A percentile compares a stretch with the other conserved stretches of the same genome.
Evolutionary conservation across 768 basidiomycete genomes (phyloP).

Genomic region (Suillus fuscotomentosus): DNA sequence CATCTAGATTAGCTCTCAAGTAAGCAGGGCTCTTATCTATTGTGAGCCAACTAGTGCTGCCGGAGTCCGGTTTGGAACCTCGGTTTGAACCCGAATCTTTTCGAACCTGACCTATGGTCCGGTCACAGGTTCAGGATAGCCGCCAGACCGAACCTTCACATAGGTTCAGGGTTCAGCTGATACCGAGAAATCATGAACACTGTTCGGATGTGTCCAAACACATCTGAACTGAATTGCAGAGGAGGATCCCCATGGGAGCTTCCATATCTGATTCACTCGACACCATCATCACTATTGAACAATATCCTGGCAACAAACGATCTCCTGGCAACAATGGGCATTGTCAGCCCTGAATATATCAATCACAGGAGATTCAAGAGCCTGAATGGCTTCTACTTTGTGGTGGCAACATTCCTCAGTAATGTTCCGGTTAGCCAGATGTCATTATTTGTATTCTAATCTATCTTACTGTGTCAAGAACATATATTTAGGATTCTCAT

Average conservation of each 20-base stretch:
- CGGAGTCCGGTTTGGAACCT: too few species aligned
- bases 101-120: neutral
- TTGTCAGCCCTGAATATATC: neutral
- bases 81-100: too few species aligned
- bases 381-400: too few species aligned
- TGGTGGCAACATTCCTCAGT: too few species aligned
- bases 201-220: neutral
- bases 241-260: neutral
- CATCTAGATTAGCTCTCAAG: neutral
- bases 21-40: neutral
- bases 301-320: neutral
- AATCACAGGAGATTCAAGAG: neutral
- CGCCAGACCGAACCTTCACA: neutral
- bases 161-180: neutral
- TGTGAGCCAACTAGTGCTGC: neutral
- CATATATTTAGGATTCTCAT: neutral
- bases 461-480: neutral
- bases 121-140: neutral
- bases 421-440: too few species aligned
- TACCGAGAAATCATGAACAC: neutral
- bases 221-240: neutral
- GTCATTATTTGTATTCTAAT: too few species aligned
- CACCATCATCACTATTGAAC: neutral
- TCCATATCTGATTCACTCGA: neutral
- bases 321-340: neutral